These are phyloP conservation scores for Capsicum chinense DNA, from an alignment of 257 asterid species.

Conservation along the genomic window DNA sequence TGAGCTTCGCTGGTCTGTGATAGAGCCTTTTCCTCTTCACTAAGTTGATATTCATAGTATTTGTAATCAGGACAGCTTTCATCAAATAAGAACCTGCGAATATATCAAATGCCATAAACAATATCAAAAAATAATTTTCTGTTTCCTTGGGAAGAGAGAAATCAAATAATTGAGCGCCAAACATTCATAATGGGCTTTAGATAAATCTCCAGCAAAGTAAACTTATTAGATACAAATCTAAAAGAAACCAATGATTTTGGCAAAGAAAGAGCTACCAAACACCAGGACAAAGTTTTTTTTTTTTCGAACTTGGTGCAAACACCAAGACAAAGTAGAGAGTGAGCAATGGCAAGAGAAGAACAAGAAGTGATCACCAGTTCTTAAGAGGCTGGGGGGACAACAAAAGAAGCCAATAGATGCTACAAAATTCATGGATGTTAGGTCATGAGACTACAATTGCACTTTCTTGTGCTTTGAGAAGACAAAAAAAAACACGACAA, in stretches of 20 bases:
- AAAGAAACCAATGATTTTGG: neutral
- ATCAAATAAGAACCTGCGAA: too few species aligned
- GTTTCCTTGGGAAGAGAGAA: neutral
- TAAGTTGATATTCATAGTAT: too few species aligned
- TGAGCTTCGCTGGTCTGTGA: too few species aligned
- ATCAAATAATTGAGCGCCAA: neutral
- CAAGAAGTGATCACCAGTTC: constrained; percentile 4
- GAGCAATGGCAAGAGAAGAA: neutral
- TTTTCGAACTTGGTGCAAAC: neutral
- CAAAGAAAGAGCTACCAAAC: neutral
- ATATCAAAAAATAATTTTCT: neutral
- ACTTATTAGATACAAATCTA: neutral
- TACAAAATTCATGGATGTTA: neutral
- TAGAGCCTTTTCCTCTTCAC: too few species aligned
- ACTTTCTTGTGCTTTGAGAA: constrained; percentile 1
- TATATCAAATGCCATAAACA: neutral
- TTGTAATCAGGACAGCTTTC: too few species aligned
- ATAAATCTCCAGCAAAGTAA: neutral
- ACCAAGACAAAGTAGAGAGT: neutral
- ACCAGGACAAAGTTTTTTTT: neutral
- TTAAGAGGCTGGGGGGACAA: neutral
- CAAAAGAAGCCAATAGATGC: neutral
- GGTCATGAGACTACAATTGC: neutral
- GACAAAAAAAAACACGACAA: neutral
- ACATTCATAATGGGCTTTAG: neutral